These are phyloP conservation scores for Rhizopogon sp. DNA, from an alignment of 768 basidiomycete genomes.

Conservation along the genomic window DNA sequence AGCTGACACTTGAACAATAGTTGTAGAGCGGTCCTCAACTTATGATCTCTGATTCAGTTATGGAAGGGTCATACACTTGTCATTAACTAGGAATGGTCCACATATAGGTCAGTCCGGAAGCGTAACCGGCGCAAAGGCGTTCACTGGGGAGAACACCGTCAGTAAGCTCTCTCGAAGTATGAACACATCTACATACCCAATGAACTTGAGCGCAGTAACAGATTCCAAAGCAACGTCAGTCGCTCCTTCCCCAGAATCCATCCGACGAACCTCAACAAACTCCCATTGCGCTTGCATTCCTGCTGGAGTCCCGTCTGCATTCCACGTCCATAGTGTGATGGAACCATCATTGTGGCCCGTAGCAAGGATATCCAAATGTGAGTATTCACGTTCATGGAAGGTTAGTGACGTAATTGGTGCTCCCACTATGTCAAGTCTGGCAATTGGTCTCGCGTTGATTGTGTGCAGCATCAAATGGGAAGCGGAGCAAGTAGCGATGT, in stretches of 20 bases:
- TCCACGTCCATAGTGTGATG: slow-evolving; percentile 82
- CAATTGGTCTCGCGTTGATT: slow-evolving; percentile 79
- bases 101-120: background rate
- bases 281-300: slow-evolving; percentile 71
- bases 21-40: too few species aligned
- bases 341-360: slow-evolving; percentile 73
- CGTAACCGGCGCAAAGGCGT: background rate
- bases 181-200: slow-evolving; percentile 49
- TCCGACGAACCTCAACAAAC: slow-evolving; percentile 61
- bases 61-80: background rate
- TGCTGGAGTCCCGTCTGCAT: slow-evolving; percentile 64
- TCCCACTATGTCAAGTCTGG: slow-evolving; percentile 48
- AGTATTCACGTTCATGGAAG: slow-evolving; percentile 89
- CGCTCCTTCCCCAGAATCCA: slow-evolving; percentile 46
- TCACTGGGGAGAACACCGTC: slow-evolving; percentile 55
- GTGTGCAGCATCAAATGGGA: slow-evolving; percentile 75
- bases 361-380: slow-evolving; percentile 72
- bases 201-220: slow-evolving; percentile 76
- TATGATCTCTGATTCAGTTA: background rate
- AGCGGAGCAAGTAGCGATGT: slow-evolving; percentile 80
- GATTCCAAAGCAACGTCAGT: slow-evolving; percentile 43
- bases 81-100: slow-evolving; percentile 1
- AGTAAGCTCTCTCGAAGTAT: slow-evolving; percentile 28
- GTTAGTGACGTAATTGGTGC: slow-evolving; percentile 69
- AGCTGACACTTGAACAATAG: too few species aligned